These are phyloP conservation scores for Phyllosticta citriasiana DNA, from an alignment of 2,329 filamentous ascomycete species.

Conservation along the genomic window DNA sequence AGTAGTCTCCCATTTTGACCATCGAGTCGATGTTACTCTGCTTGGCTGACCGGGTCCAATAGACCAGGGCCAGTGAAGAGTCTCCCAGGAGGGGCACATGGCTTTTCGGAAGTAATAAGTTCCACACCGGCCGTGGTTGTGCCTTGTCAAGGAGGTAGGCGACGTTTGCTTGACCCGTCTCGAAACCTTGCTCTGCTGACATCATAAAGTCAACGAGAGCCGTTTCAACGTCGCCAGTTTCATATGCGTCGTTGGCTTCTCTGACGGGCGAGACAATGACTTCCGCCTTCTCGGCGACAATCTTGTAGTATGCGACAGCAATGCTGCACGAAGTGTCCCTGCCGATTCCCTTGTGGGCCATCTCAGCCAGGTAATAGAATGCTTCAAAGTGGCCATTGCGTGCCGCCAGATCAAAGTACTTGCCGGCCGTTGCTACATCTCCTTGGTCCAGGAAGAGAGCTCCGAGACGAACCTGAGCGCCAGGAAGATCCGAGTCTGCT, in stretches of 20 bases:
- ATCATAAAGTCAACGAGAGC: conserved; percentile 75
- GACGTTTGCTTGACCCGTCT: conserved; percentile 80
- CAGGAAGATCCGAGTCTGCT: conserved; percentile 70
- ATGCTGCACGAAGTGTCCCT: conserved; percentile 68
- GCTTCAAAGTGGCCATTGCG: conserved; percentile 78
- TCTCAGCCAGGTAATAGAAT: conserved; percentile 84
- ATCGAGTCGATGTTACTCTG: conserved; percentile 89
- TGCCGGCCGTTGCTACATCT: conserved; percentile 66
- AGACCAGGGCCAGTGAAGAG: conserved; percentile 65
- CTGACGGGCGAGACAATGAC: conserved; percentile 71
- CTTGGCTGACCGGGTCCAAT: conserved; percentile 90
- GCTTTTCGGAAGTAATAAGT: conserved; percentile 40
- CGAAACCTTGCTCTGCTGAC: conserved; percentile 87
- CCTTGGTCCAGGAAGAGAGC: conserved; percentile 81
- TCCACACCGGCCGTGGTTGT: conserved; percentile 39
- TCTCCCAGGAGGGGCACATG: conserved; percentile 44
- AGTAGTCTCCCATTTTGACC: conserved; percentile 98
- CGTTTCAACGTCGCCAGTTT: conserved; percentile 65
- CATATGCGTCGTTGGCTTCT: conserved; percentile 76
- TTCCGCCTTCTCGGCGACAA: conserved; percentile 83
- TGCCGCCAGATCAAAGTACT: conserved; percentile 80
- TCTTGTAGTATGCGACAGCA: conserved; percentile 75
- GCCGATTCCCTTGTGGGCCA: conserved; percentile 71
- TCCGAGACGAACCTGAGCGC: conserved; percentile 74
- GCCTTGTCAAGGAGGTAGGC: conserved; percentile 72